Percentiles rank a stretch among this genome's conserved stretches.
These are phyloP conservation scores for Solanum acaule DNA, from an alignment of 257 asterid species.

Conservation along the genomic window DNA sequence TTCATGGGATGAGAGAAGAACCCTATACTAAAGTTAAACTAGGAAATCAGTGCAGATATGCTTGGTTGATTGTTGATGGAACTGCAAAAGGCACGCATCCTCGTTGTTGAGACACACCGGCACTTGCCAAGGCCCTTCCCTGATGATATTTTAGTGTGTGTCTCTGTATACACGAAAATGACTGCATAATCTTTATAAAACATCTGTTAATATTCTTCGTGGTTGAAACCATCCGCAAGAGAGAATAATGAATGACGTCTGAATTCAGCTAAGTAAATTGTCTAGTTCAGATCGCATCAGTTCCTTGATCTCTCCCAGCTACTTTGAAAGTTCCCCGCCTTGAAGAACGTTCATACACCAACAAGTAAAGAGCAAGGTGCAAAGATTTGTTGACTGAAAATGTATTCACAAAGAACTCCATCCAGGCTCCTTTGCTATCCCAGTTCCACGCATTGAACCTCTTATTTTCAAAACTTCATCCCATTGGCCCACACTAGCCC, in stretches of 20 bases:
- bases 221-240: not conserved
- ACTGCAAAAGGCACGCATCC: not conserved
- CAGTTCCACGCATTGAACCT: slow-evolving; percentile 36
- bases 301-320: not conserved
- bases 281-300: not conserved
- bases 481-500: slow-evolving; percentile 80
- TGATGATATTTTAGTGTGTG: not conserved
- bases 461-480: slow-evolving; percentile 43
- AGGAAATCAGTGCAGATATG: not conserved
- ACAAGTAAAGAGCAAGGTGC: not conserved
- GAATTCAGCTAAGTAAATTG: not conserved
- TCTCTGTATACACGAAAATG: not conserved
- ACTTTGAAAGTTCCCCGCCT: not conserved
- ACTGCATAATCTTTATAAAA: not conserved
- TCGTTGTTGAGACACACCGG: not conserved
- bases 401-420: slow-evolving; percentile 71
- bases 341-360: not conserved
- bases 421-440: slow-evolving; percentile 48
- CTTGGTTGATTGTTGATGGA: not conserved
- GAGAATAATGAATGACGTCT: not conserved
- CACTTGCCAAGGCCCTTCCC: not conserved
- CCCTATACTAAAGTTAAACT: not conserved
- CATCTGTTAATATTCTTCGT: not conserved
- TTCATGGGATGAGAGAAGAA: not conserved
- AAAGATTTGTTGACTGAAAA: not conserved